phyloP scores from a whole-genome alignment of 257 asterid genomes.

The Solanum rostratum region DNA sequence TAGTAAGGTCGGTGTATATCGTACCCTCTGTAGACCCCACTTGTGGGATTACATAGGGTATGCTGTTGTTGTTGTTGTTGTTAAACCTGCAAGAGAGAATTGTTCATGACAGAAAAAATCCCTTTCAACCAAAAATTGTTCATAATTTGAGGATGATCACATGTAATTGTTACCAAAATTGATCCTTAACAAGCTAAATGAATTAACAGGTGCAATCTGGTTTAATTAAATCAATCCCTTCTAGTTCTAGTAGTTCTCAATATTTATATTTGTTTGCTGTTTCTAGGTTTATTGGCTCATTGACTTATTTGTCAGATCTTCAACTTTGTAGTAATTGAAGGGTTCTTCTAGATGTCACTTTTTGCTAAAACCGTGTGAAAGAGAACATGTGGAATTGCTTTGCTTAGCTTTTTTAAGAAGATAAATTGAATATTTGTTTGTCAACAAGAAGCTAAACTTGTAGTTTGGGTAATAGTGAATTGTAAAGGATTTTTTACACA shows the following conservation, averaged over 20 bases:
- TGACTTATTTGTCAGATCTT: background rate
- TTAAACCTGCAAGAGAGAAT: background rate
- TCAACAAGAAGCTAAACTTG: too few relatives aligned
- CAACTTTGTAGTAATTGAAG: background rate
- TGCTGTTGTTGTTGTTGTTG: background rate
- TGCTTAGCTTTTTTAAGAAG: background rate
- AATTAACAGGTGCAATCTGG: background rate
- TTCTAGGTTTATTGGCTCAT: background rate
- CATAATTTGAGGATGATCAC: constrained; percentile 12
- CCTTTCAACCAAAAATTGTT: constrained; percentile 7
- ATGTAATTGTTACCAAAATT: background rate
- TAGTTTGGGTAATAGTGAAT: background rate
- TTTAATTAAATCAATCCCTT: background rate
- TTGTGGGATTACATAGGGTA: background rate
- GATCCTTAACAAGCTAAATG: background rate
- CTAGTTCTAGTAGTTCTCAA: background rate
- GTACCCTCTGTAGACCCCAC: background rate
- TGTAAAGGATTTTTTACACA: too few relatives aligned
- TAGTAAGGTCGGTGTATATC: background rate
- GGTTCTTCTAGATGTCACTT: background rate
- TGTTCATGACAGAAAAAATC: background rate
- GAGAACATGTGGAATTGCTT: background rate
- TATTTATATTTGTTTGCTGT: background rate
- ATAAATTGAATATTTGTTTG: too few relatives aligned
- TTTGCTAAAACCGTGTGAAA: background rate